Base-by-base conservation (phyloP, 345 rosid genomes). In the Salix exigua region DNA sequence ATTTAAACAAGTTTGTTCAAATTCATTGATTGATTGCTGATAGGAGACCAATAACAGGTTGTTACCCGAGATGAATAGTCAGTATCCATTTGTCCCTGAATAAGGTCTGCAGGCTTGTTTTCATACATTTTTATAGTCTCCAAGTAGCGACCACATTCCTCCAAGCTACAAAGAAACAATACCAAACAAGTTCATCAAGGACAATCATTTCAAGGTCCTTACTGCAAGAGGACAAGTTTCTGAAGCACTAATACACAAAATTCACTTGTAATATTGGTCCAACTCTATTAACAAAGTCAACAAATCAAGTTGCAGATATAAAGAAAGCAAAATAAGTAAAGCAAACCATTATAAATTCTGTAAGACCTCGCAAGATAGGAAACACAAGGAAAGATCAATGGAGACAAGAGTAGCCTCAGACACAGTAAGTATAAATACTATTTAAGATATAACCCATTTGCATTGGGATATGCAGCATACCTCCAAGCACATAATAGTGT, bases 121-220 rank as follows among this genome's bases (percentile, higher is more conserved):
- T 96, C 98, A 77, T 93, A 93, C 70, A 93, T 87, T 83, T 96
- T 96, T 61, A 96, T 89, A 2, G 99, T 93, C 87, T 96, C 98
- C 89, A 96, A 88, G 83, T 92, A 96, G 53, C 98, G 97, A 1
- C 91, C 98, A 80, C 99, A 96, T 88, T 96, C 98, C 72, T 93
- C 94, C 88, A 91, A 83, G 88, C 99, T 93, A 85, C 23, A 37
- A 82, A 77, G 72, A 33, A 33, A 66, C 25, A 73, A 72, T 16
- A 61, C 65, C n/a, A 68, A 76, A 46, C 38, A 53, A 7, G 1
- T 46, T 37, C 7, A 18, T 58, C 21, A 38, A 62, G 50, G 38
- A 78, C 12, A 70, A 60, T 64, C 25, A 71, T 58, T 73, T 21
- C 19, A 23, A 71, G 23, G 68, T 53, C 18, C 17, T 26, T 38